Percentiles rank a stretch among this genome's conserved stretches.
Evolutionary conservation across 129 eudicot species (phyloP).

Genomic region (Tagetes patula): DNA sequence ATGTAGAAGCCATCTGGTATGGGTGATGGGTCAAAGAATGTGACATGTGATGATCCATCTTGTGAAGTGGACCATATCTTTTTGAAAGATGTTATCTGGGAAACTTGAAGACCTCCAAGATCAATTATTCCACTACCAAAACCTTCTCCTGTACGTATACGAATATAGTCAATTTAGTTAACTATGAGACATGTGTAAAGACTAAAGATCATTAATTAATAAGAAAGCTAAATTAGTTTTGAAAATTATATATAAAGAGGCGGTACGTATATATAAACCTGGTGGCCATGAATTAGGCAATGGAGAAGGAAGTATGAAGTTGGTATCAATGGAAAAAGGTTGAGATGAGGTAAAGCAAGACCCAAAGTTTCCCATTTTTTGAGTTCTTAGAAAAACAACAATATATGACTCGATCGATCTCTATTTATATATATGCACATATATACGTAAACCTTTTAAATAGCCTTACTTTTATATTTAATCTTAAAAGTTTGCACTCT

Average conservation of each 20-base stretch:
- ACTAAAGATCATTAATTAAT: background rate
- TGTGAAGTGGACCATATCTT: conserved; percentile 47
- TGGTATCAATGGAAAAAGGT: conserved; percentile 36
- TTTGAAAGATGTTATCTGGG: conserved; percentile 43
- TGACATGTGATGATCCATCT: conserved; percentile 35
- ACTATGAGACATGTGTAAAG: background rate
- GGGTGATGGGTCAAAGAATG: conserved; percentile 46
- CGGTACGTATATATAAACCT: conserved; percentile 24
- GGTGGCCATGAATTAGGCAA: conserved; percentile 48
- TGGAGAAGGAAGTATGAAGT: conserved; percentile 44
- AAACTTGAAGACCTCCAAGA: conserved; percentile 52
- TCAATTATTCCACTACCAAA: conserved; percentile 51
- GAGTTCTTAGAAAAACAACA: conserved; percentile 10
- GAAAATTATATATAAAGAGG: background rate
- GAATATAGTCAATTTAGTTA: too few species aligned
- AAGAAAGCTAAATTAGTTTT: background rate
- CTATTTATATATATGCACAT: conserved; percentile 3
- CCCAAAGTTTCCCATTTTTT: conserved; percentile 33
- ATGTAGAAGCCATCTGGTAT: conserved; percentile 49
- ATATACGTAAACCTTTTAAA: too few species aligned
- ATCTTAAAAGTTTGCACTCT: too few species aligned
- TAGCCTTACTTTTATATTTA: too few species aligned
- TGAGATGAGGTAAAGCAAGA: conserved; percentile 18
- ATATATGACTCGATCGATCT: background rate
- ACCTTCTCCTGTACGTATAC: conserved; percentile 37